Evolutionary conservation across 208 protist genomes (phyloP).

Genomic region (Phytomonas sp.): DNA sequence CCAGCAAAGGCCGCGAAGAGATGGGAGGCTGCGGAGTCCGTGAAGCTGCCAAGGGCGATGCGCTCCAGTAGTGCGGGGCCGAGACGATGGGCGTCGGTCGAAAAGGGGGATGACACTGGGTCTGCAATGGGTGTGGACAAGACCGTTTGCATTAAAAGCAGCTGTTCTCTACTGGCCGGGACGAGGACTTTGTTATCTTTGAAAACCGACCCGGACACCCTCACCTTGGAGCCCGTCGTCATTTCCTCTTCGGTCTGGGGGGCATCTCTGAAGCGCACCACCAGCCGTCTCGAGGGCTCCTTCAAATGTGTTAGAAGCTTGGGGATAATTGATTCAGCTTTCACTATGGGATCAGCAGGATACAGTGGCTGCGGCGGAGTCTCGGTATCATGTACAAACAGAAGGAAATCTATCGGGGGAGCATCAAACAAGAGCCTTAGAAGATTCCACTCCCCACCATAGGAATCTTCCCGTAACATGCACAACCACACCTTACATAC

Average conservation of each 20-base stretch:
- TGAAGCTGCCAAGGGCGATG: conserved; percentile 60
- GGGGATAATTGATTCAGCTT: too few species aligned
- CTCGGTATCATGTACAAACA: background rate
- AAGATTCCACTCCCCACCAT: conserved; percentile 16
- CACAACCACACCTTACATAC: conserved; percentile 52
- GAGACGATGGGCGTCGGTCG: conserved; percentile 9
- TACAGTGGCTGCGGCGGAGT: background rate
- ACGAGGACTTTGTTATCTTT: conserved; percentile 46
- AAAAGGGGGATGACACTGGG: background rate
- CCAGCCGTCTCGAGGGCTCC: too few species aligned
- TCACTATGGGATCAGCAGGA: too few species aligned
- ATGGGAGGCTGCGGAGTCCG: conserved; percentile 26
- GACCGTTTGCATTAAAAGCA: conserved; percentile 40
- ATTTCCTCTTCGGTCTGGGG: too few species aligned
- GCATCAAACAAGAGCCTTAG: conserved; percentile 14
- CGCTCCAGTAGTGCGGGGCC: conserved; percentile 37
- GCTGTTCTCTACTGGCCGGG: conserved; percentile 43
- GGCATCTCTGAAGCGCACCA: too few species aligned
- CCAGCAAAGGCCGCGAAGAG: conserved; percentile 33
- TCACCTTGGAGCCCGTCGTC: conserved; percentile 6
- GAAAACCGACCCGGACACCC: conserved; percentile 32
- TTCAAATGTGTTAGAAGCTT: too few species aligned
- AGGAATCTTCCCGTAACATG: conserved; percentile 50
- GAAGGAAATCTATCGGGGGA: conserved; percentile 14
- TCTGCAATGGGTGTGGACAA: conserved; percentile 1